A percentile compares a stretch with the other conserved stretches of the same genome.
phyloP scores from a whole-genome alignment of 2,329 filamentous ascomycete genomes.

The Aspergillus cejpii region DNA sequence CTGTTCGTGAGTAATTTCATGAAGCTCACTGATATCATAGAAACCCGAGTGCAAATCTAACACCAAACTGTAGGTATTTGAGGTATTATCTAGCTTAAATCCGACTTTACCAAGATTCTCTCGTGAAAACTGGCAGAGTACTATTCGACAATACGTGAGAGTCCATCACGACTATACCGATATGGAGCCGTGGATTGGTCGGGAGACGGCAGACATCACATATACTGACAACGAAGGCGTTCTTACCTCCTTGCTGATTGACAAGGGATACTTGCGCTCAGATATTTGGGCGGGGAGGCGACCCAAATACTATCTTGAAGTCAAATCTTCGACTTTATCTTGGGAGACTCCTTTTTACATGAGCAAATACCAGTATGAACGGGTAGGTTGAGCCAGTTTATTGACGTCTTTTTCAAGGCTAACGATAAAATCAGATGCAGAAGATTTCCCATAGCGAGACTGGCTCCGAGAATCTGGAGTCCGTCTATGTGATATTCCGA shows the following conservation, averaged over 20 bases:
- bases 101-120: constrained; percentile 32
- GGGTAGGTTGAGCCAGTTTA: too few relatives aligned
- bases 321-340: constrained; percentile 44
- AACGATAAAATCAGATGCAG: constrained; percentile 7
- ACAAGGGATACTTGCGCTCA: constrained; percentile 6
- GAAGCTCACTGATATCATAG: too few relatives aligned
- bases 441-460: not conserved
- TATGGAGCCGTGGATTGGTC: constrained; percentile 37
- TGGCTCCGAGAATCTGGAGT: too few relatives aligned
- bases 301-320: constrained; percentile 46
- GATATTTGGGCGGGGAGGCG: constrained; percentile 16
- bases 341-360: constrained; percentile 44
- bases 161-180: constrained; percentile 39
- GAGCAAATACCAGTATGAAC: constrained; percentile 42
- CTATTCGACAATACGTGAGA: constrained; percentile 39
- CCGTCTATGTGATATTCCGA: constrained; percentile 42
- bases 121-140: constrained; percentile 45
- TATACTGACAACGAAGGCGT: constrained; percentile 29
- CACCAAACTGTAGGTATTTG: constrained; percentile 9
- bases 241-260: constrained; percentile 8
- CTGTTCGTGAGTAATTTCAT: constrained; percentile 12
- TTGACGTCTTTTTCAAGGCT: too few relatives aligned
- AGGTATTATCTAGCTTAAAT: constrained; percentile 3
- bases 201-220: constrained; percentile 45
- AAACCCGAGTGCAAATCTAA: too few relatives aligned